Conservation (phyloP, 164 flowering plant genomes). For the Buxus sempervirens region DNA sequence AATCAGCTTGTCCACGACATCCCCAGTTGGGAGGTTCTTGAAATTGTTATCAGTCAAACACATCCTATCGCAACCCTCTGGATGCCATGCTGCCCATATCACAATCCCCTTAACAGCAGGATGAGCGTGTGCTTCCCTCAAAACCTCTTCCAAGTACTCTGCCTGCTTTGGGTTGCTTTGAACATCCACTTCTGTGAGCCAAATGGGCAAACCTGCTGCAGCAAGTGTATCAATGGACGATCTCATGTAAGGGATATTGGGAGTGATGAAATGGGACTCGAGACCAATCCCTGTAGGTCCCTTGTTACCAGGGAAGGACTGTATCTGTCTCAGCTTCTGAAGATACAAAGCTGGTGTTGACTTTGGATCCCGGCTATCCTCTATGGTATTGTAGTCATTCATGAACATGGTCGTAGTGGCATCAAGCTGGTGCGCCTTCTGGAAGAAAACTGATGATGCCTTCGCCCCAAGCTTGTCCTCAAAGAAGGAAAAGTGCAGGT, state of each 20-base stretch:
- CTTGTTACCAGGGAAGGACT: neutral
- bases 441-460: neutral
- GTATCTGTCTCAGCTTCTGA: constrained; percentile 24
- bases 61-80: constrained; percentile 12
- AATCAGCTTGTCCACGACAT: constrained; percentile 18
- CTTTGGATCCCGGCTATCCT: constrained; percentile 19
- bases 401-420: constrained; percentile 25
- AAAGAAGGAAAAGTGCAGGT: constrained; percentile 31
- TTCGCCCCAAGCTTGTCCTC: neutral
- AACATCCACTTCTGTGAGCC: constrained; percentile 45
- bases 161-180: constrained; percentile 30
- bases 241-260: constrained; percentile 46
- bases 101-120: constrained; percentile 25
- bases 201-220: constrained; percentile 28
- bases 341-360: constrained; percentile 31
- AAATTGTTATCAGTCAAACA: constrained; percentile 14
- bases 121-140: constrained; percentile 13
- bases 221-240: constrained; percentile 32
- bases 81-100: constrained; percentile 6
- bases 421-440: constrained; percentile 25
- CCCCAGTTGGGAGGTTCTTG: constrained; percentile 1
- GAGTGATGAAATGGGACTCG: constrained; percentile 33
- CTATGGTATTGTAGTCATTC: constrained; percentile 55
- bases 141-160: neutral
- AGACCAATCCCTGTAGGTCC: constrained; percentile 38